Evolutionary conservation across 768 basidiomycete species (phyloP).

Genomic region (Leccinum imitatum): DNA sequence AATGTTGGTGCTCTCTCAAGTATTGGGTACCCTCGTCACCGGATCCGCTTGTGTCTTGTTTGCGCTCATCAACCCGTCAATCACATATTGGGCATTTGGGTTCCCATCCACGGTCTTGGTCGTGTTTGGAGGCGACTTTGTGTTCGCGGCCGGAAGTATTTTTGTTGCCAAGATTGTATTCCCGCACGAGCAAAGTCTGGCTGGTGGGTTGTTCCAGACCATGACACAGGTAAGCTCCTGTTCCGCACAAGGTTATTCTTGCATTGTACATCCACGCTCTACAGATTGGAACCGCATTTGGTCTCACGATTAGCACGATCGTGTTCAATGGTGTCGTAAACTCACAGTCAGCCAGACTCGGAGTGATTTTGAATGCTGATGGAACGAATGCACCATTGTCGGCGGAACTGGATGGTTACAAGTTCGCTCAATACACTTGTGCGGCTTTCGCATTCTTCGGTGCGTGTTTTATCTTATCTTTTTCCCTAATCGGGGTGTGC

Average conservation of each 20-base stretch:
- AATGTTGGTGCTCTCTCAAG: slow-evolving; percentile 27
- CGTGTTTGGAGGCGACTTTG: slow-evolving; percentile 78
- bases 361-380: slow-evolving; percentile 30
- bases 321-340: slow-evolving; percentile 58
- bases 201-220: slow-evolving; percentile 76
- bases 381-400: slow-evolving; percentile 31
- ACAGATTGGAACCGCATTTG: slow-evolving; percentile 68
- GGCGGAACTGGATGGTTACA: slow-evolving; percentile 54
- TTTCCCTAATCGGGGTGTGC: neutral
- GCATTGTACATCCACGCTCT: neutral
- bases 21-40: slow-evolving; percentile 58
- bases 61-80: slow-evolving; percentile 57
- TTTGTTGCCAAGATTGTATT: slow-evolving; percentile 68
- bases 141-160: slow-evolving; percentile 69
- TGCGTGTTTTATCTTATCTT: slow-evolving; percentile 20
- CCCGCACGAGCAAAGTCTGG: slow-evolving; percentile 72
- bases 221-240: slow-evolving; percentile 58
- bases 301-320: slow-evolving; percentile 70
- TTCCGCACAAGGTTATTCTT: neutral
- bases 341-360: slow-evolving; percentile 31
- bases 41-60: slow-evolving; percentile 60
- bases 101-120: slow-evolving; percentile 66
- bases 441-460: slow-evolving; percentile 64
- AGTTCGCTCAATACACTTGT: slow-evolving; percentile 63
- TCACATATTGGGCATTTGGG: slow-evolving; percentile 68